Conservation (phyloP, 257 asterid genomes). For the Solanum pimpinellifolium region DNA sequence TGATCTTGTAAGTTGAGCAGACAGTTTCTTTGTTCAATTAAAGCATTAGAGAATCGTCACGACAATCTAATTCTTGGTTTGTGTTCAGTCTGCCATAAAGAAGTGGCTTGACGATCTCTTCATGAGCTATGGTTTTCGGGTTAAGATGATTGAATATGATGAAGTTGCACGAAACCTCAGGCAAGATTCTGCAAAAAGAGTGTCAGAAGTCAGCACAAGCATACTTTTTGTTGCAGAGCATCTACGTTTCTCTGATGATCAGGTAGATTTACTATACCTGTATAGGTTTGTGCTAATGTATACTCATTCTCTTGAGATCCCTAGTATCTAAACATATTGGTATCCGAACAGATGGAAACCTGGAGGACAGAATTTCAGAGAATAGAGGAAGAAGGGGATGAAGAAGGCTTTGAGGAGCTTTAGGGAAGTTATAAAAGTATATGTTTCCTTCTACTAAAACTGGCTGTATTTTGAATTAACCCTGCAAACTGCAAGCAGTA, state of each 20-base stretch:
- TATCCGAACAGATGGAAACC: slow-evolving; percentile 42
- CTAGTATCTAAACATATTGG: not conserved
- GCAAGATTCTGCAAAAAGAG: slow-evolving; percentile 14
- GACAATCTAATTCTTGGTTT: not conserved
- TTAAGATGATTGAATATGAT: slow-evolving; percentile 25
- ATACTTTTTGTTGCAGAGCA: slow-evolving; percentile 61
- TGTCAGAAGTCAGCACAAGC: not conserved
- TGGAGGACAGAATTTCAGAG: slow-evolving; percentile 71
- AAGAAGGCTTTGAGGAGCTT: slow-evolving; percentile 90
- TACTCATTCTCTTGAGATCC: not conserved
- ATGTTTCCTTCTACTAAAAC: not conserved
- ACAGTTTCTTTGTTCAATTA: not conserved
- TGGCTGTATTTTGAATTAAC: not conserved
- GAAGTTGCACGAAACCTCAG: slow-evolving; percentile 30
- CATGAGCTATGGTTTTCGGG: slow-evolving; percentile 51
- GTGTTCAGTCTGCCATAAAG: slow-evolving; percentile 23
- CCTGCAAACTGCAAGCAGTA: not conserved
- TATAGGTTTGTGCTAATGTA: not conserved
- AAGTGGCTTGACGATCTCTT: slow-evolving; percentile 57
- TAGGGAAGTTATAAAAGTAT: not conserved
- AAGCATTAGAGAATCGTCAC: not conserved
- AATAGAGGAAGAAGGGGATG: slow-evolving; percentile 75
- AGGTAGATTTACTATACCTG: slow-evolving; percentile 24
- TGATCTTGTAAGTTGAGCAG: not conserved
- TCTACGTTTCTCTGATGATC: slow-evolving; percentile 71